Conservation (phyloP, 768 basidiomycete genomes). For the Lyophyllum decastes region DNA sequence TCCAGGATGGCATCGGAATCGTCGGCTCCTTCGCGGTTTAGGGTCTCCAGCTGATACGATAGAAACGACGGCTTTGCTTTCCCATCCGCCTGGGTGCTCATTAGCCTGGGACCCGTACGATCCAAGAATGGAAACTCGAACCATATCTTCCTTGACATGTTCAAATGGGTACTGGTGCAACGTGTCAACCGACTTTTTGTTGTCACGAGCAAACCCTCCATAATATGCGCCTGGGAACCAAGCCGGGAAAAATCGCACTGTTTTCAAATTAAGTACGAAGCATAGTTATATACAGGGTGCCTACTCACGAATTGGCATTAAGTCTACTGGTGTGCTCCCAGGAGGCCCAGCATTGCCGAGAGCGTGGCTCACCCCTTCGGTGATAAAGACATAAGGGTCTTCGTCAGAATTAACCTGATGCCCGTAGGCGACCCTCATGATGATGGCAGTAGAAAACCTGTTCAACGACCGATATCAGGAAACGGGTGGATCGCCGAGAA, state of each 20-base stretch:
- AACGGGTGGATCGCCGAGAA: not conserved
- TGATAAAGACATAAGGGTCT: constrained; percentile 37
- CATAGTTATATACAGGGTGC: too few species aligned
- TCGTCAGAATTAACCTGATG: constrained; percentile 28
- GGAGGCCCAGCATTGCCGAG: constrained; percentile 25
- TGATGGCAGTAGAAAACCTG: constrained; percentile 33
- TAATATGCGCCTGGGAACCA: constrained; percentile 35
- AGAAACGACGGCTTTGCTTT: constrained; percentile 25
- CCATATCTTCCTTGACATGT: constrained; percentile 32
- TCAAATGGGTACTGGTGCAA: constrained; percentile 33
- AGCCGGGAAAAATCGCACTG: constrained; percentile 28
- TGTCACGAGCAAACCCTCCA: constrained; percentile 16
- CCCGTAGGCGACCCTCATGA: constrained; percentile 32
- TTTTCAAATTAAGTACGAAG: not conserved
- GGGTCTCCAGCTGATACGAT: constrained; percentile 15
- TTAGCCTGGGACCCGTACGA: too few species aligned
- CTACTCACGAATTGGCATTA: constrained; percentile 28
- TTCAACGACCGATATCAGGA: constrained; percentile 26
- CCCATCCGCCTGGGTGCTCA: constrained; percentile 20
- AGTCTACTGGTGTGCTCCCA: constrained; percentile 11
- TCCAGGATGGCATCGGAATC: constrained; percentile 8
- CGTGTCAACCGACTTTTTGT: constrained; percentile 7
- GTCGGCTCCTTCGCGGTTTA: constrained; percentile 4
- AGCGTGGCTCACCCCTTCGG: constrained; percentile 28
- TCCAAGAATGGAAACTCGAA: constrained; percentile 13